These are phyloP conservation scores for Lagerstroemia fauriei DNA, from an alignment of 441 rosid genomes.

Conservation along the genomic window DNA sequence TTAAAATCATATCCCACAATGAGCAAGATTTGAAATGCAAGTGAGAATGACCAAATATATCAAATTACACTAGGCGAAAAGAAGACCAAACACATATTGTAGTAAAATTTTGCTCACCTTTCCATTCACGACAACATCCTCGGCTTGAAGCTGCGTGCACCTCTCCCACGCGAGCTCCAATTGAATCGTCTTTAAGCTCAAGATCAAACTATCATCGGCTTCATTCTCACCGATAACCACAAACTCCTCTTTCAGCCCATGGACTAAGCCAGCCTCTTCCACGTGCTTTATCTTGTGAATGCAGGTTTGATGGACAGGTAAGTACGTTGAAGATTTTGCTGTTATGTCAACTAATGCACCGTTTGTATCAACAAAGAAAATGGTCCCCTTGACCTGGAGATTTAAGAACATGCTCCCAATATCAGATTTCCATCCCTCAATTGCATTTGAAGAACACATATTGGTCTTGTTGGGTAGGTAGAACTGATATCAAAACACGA, in stretches of 20 bases:
- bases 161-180: slow-evolving; percentile 92
- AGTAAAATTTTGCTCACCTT: slow-evolving; percentile 47
- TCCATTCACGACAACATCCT: slow-evolving; percentile 85
- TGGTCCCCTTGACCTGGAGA: slow-evolving; percentile 77
- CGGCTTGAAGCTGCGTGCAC: slow-evolving; percentile 96
- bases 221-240: slow-evolving; percentile 74
- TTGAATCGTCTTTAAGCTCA: slow-evolving; percentile 72
- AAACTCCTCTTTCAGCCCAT: slow-evolving; percentile 85
- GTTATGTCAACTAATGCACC: slow-evolving; percentile 88
- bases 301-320: slow-evolving; percentile 79
- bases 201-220: slow-evolving; percentile 73
- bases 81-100: not conserved
- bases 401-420: not conserved
- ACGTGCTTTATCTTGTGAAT: slow-evolving; percentile 69
- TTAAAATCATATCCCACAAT: not conserved
- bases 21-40: not conserved
- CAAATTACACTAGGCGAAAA: too few relatives aligned
- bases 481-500: too few relatives aligned
- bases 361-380: slow-evolving; percentile 59
- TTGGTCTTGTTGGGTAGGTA: too few relatives aligned
- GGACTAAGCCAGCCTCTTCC: slow-evolving; percentile 82
- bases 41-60: not conserved
- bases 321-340: slow-evolving; percentile 77
- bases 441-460: not conserved
- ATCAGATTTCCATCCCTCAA: not conserved